Percentiles rank a stretch among this genome's conserved stretches.
Evolutionary conservation across 2,329 filamentous ascomycete genomes (phyloP).

Genomic region (Fulvia fulva): DNA sequence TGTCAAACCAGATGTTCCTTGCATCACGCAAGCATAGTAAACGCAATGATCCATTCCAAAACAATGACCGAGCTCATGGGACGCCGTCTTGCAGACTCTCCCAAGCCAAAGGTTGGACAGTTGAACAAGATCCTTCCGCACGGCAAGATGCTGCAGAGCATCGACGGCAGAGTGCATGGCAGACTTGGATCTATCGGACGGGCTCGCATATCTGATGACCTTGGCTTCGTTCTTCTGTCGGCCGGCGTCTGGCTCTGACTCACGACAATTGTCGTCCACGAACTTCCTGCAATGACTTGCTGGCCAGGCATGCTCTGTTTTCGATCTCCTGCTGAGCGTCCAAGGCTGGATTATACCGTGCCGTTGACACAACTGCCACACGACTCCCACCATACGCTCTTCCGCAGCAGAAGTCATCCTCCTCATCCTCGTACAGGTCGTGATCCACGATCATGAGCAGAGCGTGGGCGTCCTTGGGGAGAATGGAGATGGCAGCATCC

Average conservation of each 20-base stretch:
- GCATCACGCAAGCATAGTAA: conserved; percentile 63
- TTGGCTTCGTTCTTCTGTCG: conserved; percentile 26
- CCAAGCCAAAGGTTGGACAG: conserved; percentile 53
- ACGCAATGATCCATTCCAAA: conserved; percentile 63
- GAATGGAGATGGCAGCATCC: conserved; percentile 51
- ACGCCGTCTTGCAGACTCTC: conserved; percentile 54
- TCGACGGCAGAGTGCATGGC: conserved; percentile 16
- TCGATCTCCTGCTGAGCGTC: conserved; percentile 44
- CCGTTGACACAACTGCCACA: conserved; percentile 58
- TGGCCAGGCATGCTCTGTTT: conserved; percentile 59
- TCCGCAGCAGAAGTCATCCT: conserved; percentile 65
- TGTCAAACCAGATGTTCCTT: conserved; percentile 52
- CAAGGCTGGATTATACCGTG: conserved; percentile 56
- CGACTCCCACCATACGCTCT: conserved; percentile 62
- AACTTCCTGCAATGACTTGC: conserved; percentile 57
- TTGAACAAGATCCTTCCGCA: not conserved
- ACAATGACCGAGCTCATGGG: conserved; percentile 66
- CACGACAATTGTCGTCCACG: conserved; percentile 37
- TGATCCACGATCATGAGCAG: conserved; percentile 55
- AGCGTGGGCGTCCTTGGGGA: conserved; percentile 58
- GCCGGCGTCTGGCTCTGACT: conserved; percentile 9
- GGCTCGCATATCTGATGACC: not conserved
- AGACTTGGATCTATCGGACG: not conserved
- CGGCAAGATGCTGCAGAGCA: not conserved
- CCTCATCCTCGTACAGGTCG: conserved; percentile 63